Evolutionary conservation across 2,329 filamentous ascomycete species (phyloP).

Genomic region (Clonostachys rosea): DNA sequence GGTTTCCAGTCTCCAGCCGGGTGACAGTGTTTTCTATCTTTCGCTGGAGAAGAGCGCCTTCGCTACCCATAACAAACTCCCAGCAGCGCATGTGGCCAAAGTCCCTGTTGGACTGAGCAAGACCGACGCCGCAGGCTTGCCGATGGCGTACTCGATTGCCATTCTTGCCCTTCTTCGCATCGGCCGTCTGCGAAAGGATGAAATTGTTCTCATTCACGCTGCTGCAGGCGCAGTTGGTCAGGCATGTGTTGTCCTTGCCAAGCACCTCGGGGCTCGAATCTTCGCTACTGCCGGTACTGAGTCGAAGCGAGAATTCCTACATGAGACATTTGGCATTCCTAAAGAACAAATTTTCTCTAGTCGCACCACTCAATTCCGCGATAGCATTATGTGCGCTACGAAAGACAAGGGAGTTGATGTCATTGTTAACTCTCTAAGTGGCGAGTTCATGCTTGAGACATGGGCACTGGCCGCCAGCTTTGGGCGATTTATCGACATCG

Average conservation of each 20-base stretch:
- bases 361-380: slow-evolving; percentile 14
- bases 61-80: slow-evolving; percentile 10
- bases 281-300: slow-evolving; percentile 18
- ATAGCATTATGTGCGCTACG: slow-evolving; percentile 14
- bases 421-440: slow-evolving; percentile 20
- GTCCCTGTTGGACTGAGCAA: slow-evolving; percentile 1
- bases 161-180: slow-evolving; percentile 6
- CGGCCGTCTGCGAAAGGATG: slow-evolving; percentile 19
- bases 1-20: slow-evolving; percentile 4
- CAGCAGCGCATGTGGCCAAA: background rate
- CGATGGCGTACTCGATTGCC: slow-evolving; percentile 3
- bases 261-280: slow-evolving; percentile 10
- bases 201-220: slow-evolving; percentile 19
- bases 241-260: slow-evolving; percentile 13
- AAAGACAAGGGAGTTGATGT: slow-evolving; percentile 21
- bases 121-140: slow-evolving; percentile 16
- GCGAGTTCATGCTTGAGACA: slow-evolving; percentile 21
- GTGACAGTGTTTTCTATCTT: slow-evolving; percentile 9
- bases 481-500: slow-evolving; percentile 29
- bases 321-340: slow-evolving; percentile 16
- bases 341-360: slow-evolving; percentile 18
- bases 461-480: slow-evolving; percentile 20
- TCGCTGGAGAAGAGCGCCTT: slow-evolving; percentile 13
- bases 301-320: slow-evolving; percentile 18
- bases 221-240: slow-evolving; percentile 18